Conservation (phyloP, 768 basidiomycete genomes). For the Amyloporia xantha region DNA sequence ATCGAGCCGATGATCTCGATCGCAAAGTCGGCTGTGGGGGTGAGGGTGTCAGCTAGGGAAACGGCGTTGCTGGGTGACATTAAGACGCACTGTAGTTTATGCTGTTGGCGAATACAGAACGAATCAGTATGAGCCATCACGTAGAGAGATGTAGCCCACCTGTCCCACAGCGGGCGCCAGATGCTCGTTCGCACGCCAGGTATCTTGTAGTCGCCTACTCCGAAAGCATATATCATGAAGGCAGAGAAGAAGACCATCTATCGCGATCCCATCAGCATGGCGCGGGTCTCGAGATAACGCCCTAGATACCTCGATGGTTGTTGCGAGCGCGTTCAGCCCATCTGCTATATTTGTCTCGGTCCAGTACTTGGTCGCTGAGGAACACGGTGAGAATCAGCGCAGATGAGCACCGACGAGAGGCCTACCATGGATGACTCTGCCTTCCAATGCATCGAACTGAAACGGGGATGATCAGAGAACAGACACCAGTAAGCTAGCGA, state of each 20-base stretch:
- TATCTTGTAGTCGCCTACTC: slow-evolving; percentile 54
- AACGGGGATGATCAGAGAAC: slow-evolving; percentile 1
- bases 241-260: slow-evolving; percentile 80
- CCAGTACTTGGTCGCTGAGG: slow-evolving; percentile 71
- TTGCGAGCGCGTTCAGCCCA: slow-evolving; percentile 75
- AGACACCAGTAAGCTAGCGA: neutral
- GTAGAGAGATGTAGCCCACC: no score
- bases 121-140: neutral
- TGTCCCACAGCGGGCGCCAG: slow-evolving; percentile 68
- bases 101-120: no score
- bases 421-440: slow-evolving; percentile 60
- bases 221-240: slow-evolving; percentile 84
- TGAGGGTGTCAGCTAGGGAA: no score
- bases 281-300: no score
- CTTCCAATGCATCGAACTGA: slow-evolving; percentile 62
- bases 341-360: slow-evolving; percentile 78
- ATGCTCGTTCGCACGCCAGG: slow-evolving; percentile 46
- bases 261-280: neutral
- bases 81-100: slow-evolving; percentile 42
- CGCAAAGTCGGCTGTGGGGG: slow-evolving; percentile 50
- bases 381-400: neutral
- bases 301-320: slow-evolving; percentile 66
- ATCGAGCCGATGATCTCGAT: slow-evolving; percentile 59
- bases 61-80: no score
- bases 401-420: neutral